A percentile compares a stretch with the other conserved stretches of the same genome.
These are phyloP conservation scores for Laguncularia racemosa DNA, from an alignment of 345 rosid genomes.

Conservation along the genomic window DNA sequence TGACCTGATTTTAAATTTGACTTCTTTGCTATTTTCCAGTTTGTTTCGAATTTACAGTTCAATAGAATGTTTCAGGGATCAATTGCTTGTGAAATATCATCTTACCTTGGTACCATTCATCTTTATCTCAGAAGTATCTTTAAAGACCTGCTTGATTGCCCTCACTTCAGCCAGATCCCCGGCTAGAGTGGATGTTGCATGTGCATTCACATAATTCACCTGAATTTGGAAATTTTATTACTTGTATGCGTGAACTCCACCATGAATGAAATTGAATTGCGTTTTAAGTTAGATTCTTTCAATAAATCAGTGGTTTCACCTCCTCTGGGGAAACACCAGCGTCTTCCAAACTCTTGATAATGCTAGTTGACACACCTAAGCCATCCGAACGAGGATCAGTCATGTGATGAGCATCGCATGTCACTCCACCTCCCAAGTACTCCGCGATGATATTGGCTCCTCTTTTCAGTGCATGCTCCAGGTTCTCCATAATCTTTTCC, in stretches of 20 bases:
- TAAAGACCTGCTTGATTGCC: slow-evolving; percentile 52
- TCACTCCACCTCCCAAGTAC: slow-evolving; percentile 57
- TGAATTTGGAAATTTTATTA: slow-evolving; percentile 9
- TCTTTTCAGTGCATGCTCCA: slow-evolving; percentile 59
- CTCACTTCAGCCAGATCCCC: slow-evolving; percentile 74
- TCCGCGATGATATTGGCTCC: slow-evolving; percentile 64
- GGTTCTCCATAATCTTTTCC: slow-evolving; percentile 56
- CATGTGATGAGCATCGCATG: slow-evolving; percentile 71
- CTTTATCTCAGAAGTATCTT: slow-evolving; percentile 59
- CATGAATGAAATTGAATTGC: too few relatives aligned
- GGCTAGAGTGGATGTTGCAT: slow-evolving; percentile 63
- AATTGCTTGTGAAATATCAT: neutral
- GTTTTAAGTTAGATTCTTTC: neutral
- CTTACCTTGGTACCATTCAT: slow-evolving; percentile 67
- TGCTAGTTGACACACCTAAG: slow-evolving; percentile 59
- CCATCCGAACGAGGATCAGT: slow-evolving; percentile 59
- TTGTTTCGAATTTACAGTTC: neutral
- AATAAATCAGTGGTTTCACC: slow-evolving; percentile 17
- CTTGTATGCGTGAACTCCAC: neutral
- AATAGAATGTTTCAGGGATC: neutral
- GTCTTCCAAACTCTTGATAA: slow-evolving; percentile 46
- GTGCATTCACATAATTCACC: slow-evolving; percentile 67
- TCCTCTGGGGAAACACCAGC: slow-evolving; percentile 71
- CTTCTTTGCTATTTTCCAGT: too few relatives aligned
- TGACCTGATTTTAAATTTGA: too few relatives aligned